Conservation (phyloP, 345 rosid genomes). For the Isatis tinctoria region DNA sequence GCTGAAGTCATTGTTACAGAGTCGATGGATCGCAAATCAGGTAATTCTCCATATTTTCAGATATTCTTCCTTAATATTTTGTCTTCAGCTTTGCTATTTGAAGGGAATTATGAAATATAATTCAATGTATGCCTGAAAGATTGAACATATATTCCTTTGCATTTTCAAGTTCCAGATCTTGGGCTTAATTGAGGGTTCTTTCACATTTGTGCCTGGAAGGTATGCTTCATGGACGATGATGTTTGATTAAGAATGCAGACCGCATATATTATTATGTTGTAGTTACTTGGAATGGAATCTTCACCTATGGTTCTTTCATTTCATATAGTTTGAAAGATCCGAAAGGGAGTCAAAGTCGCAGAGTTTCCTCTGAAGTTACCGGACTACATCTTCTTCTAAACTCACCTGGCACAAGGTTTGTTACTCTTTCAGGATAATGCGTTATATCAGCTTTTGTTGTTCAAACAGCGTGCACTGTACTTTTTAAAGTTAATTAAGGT, state of each 20-base stretch:
- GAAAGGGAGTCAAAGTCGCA: constrained; percentile 52
- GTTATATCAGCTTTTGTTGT: neutral
- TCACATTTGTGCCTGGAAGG: constrained; percentile 92
- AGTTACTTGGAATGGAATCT: neutral
- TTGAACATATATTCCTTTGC: no score
- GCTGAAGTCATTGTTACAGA: no score
- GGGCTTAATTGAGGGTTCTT: constrained; percentile 74
- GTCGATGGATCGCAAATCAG: no score
- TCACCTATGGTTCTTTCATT: neutral
- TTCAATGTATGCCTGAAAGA: no score
- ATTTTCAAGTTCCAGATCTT: no score
- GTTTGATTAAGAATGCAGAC: neutral
- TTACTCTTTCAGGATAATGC: neutral
- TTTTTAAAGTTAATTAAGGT: neutral
- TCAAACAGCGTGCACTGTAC: neutral
- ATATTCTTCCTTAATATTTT: no score
- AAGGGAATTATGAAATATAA: no score
- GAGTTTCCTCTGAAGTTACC: constrained; percentile 55
- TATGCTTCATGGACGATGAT: constrained; percentile 20
- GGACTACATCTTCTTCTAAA: constrained; percentile 64
- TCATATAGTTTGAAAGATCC: constrained; percentile 48
- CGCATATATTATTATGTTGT: neutral
- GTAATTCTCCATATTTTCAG: no score
- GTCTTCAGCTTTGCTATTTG: no score
- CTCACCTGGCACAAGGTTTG: neutral